Base-by-base conservation (phyloP, 106 monocot species). In the Iris macrosiphon region DNA sequence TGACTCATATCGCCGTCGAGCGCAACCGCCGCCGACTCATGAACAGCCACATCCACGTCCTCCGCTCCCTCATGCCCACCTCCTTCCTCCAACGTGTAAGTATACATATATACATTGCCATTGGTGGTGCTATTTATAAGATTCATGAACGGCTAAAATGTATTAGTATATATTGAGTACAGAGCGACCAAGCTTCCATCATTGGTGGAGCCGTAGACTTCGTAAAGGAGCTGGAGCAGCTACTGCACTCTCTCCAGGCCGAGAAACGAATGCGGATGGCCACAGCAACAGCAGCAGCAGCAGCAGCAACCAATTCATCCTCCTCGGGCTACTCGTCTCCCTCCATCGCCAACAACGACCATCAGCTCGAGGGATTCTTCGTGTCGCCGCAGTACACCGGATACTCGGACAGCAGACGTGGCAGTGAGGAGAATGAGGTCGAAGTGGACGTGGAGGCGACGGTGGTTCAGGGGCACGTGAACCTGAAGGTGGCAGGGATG, bases 101-200 rank as follows among this genome's bases (percentile, higher is more conserved):
- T 6, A 20, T 19, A 7, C 18, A 0, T 25, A 25, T 26, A 17
- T 9, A 28, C 27, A 2, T 15, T 49, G 10, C 26, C 25, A 15
- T 32, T 19, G n/a, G n/a, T n/a, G n/a, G n/a, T n/a, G n/a, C n/a
- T 9, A 28, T 23, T 16, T 32, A 9, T 8, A 1, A 16, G 10
- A 9, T 21, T 16, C 4, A 13, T 60, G 16, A 54, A 7, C 11
- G 47, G 44, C 26, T n/a, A 10, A 6, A 0, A 31, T 29, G 0
- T 17, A 16, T 45, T 35, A 13, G 3, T 27, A 27, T 14, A 14
- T 39, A 55, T 47, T 1, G 12, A 22, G n/a, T 9, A 20, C 66
- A 94, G 89, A 79, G 77, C 0, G 96, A 98, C 70, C 96, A 98
- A 33, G 96, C 96, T 11, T 90, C 96, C 2, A 68, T 98, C 14